Conservation (phyloP, 1,284 basidiomycete species). For the Cryptococcus sp. region DNA sequence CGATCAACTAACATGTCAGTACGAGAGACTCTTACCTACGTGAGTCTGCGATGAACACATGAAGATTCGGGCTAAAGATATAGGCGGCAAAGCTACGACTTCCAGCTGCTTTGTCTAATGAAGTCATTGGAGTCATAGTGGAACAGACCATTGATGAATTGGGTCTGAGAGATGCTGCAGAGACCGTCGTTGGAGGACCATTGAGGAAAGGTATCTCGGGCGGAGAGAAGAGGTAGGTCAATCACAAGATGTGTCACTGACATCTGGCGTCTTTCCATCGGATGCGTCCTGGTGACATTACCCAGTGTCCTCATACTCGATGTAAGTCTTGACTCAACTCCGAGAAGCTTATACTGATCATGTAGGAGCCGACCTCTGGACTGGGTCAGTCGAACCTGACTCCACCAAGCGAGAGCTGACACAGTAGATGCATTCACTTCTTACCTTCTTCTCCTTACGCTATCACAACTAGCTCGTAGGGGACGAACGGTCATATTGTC, state of each 20-base stretch:
- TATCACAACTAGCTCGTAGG: conserved; percentile 51
- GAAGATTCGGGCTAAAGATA: not conserved
- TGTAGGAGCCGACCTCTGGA: conserved; percentile 40
- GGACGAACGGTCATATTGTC: conserved; percentile 53
- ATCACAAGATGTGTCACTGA: not conserved
- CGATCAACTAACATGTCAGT: conserved; percentile 29
- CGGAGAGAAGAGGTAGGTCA: conserved; percentile 64
- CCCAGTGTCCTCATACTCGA: conserved; percentile 79
- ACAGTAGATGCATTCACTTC: conserved; percentile 53
- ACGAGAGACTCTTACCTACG: conserved; percentile 53
- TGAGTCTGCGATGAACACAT: conserved; percentile 5
- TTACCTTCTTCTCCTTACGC: conserved; percentile 52
- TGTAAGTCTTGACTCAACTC: conserved; percentile 48
- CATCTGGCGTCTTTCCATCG: conserved; percentile 64
- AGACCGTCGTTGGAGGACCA: conserved; percentile 52
- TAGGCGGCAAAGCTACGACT: conserved; percentile 53
- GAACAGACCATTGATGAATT: conserved; percentile 55
- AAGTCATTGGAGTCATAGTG: conserved; percentile 48
- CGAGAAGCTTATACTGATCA: not conserved
- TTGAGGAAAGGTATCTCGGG: conserved; percentile 67
- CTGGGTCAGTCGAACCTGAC: conserved; percentile 18
- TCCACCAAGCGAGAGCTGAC: not conserved
- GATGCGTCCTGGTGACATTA: conserved; percentile 71
- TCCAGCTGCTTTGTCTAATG: conserved; percentile 44
- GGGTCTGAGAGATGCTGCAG: conserved; percentile 53